Evolutionary conservation across 129 eudicot species (phyloP), one percentile per base, ranked within the genome.

Genomic region (carrot (Daucus carota)): DNA sequence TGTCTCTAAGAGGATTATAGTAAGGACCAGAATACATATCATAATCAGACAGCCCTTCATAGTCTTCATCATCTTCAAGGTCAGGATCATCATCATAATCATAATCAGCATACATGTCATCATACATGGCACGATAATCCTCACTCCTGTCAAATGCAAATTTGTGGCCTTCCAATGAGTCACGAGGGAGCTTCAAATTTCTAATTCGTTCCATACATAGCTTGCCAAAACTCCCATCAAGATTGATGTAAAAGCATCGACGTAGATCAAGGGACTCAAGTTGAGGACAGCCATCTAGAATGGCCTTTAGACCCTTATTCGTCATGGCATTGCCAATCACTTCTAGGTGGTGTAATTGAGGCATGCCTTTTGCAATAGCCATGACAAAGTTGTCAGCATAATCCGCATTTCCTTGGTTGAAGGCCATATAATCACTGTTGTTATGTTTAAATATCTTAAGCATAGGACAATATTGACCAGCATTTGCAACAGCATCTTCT

Each of bases 251-350:
- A 46, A 77, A 50, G 60, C 86, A 83, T 11, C 52, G 79, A 6
- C 86, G 76, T 41, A 83, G 73, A 62, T 83, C 86, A 75, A 83
- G 86, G 34, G 80, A 78, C 50, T 34, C 78, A n/a, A 78, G 82
- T 48, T 52, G 68, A 74, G 80, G 74, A 26, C 82, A 78, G 12
- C 73, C 48, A 57, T 75, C 73, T 17, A 83, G 70, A 74, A 82
- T 66, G 28, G 79, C 85, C 68, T 73, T 26, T n/a, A 82, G 43
- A 41, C 85, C 82, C 6, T 52, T 70, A 33, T 78, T 69, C 29
- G 86, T 74, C 73, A 83, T 50, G 16, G 34, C 31, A 36, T 52
- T 78, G 16, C 86, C 86, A 44, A 83, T 52, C 28, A 83, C 73
- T 73, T 79, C 76, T 24, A 83, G 83, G 75, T 57, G 45, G 57